Evolutionary conservation across 2,329 filamentous ascomycete species (phyloP).

Genomic region (Xylariaceae sp.): DNA sequence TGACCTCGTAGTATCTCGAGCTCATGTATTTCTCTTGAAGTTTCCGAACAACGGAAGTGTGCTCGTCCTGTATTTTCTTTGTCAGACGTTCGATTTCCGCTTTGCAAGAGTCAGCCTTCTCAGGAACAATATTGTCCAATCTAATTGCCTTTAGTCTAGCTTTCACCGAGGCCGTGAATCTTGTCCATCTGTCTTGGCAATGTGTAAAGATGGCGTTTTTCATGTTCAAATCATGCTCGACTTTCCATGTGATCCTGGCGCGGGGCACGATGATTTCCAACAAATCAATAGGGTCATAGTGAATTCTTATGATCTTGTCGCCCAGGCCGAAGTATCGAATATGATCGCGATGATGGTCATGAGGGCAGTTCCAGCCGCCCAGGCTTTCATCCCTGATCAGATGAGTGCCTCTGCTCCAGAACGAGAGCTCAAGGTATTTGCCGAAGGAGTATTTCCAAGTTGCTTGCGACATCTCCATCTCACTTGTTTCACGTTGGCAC

Average conservation of each 20-base stretch:
- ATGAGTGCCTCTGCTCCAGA: constrained; percentile 85
- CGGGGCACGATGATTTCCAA: constrained; percentile 92
- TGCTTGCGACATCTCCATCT: constrained; percentile 85
- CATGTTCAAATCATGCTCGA: constrained; percentile 85
- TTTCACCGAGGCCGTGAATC: constrained; percentile 85
- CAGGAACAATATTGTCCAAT: constrained; percentile 82
- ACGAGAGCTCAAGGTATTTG: constrained; percentile 95
- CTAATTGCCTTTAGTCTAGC: constrained; percentile 82
- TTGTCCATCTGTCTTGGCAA: constrained; percentile 75
- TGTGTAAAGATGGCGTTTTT: constrained; percentile 88
- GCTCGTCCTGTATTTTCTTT: constrained; percentile 80
- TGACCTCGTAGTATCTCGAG: constrained; percentile 94
- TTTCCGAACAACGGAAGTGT: constrained; percentile 66
- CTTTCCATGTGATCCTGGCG: constrained; percentile 92
- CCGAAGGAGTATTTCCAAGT: constrained; percentile 99
- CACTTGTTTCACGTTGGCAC: constrained; percentile 84
- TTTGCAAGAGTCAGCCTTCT: constrained; percentile 79
- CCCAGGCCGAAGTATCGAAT: constrained; percentile 88
- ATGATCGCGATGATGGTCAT: constrained; percentile 90
- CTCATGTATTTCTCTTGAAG: constrained; percentile 88
- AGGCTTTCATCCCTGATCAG: constrained; percentile 59
- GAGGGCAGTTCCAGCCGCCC: constrained; percentile 58
- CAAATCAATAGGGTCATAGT: constrained; percentile 88
- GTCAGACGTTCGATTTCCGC: constrained; percentile 74
- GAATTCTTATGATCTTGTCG: constrained; percentile 80